phyloP scores from a whole-genome alignment of 2,329 filamentous ascomycete species.

The Fusarium clavum region DNA sequence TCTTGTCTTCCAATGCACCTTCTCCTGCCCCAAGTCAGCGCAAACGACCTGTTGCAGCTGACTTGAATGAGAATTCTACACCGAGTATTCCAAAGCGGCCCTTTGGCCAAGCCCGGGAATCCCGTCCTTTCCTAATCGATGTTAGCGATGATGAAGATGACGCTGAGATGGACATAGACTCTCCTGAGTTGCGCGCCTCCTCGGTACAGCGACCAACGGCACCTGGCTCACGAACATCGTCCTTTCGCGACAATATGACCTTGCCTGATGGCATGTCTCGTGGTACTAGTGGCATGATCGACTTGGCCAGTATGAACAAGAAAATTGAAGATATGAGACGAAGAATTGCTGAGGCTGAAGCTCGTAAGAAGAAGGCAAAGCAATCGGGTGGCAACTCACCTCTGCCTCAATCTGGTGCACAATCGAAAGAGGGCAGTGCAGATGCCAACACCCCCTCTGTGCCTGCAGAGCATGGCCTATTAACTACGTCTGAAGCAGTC shows the following conservation, averaged over 20 bases:
- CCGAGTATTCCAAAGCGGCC: slow-evolving; percentile 65
- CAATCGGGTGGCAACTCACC: slow-evolving; percentile 49
- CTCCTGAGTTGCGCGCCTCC: slow-evolving; percentile 58
- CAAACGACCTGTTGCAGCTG: slow-evolving; percentile 70
- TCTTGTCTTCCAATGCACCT: slow-evolving; percentile 48
- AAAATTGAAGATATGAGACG: slow-evolving; percentile 71
- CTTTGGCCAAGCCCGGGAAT: slow-evolving; percentile 68
- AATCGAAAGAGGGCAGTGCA: slow-evolving; percentile 45
- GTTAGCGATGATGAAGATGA: slow-evolving; percentile 80
- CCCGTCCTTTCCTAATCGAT: slow-evolving; percentile 80
- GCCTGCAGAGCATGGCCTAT: background rate
- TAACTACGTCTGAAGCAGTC: background rate
- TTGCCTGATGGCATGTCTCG: slow-evolving; percentile 55
- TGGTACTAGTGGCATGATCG: slow-evolving; percentile 52
- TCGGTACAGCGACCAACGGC: slow-evolving; percentile 49
- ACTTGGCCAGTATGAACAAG: slow-evolving; percentile 64
- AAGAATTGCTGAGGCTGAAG: slow-evolving; percentile 69
- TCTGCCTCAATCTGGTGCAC: slow-evolving; percentile 41
- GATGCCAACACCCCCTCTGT: slow-evolving; percentile 23
- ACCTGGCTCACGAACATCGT: slow-evolving; percentile 51
- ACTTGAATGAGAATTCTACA: slow-evolving; percentile 71
- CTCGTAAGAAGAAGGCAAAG: slow-evolving; percentile 63
- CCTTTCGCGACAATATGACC: slow-evolving; percentile 60
- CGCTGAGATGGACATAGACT: slow-evolving; percentile 75
- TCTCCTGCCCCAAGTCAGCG: slow-evolving; percentile 33